Evolutionary conservation across 2,329 filamentous ascomycete genomes (phyloP), one percentile per base, ranked within the genome.

Genomic region (Cytospora piceae): DNA sequence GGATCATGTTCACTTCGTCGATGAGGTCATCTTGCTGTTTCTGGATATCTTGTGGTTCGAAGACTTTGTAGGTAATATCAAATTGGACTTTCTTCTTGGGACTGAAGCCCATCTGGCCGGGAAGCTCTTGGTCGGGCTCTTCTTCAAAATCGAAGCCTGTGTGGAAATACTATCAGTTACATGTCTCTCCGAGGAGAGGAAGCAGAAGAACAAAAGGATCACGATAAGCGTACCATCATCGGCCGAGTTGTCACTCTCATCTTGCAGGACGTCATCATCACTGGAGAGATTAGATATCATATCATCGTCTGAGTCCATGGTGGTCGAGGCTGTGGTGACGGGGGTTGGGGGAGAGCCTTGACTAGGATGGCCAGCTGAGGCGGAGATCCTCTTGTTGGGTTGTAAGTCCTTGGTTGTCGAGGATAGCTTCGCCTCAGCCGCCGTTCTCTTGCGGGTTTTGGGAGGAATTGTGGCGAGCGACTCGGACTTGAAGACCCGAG

Each of bases 241-340:
- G 7, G 75, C 83, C 1, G 84, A 86, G 72, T 93, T 92, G 63
- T 92, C 93, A 71, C 91, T 93, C 67, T 91, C 88, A 72, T 93
- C 91, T 69, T 90, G 85, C 77, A 90, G 84, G 67, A 92, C 86
- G 70, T 91, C 89, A 63, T 90, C 88, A 52, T 89, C 90, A 74
- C 91, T 96, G 52, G 92, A 94, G 72, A 89, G 83, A 74, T 89
- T 88, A 72, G 91, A 96, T 85, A 95, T 90, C 77, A 94, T 94
- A 67, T 97, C 94, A 74, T 97, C 93, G 73, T 98, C 94, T 11
- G 94, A 97, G 80, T 97, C 93, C 94, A 97, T 97, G 69, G 82
- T 86, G 77, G 81, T 81, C 60, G 79, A 82, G 27, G 75, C 74
- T n/a, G 77, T 80, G 58, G 86, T 88, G 66, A 84, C 77, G 32